Conservation (phyloP, 1,284 basidiomycete genomes). For the Trichosporon sp. region DNA sequence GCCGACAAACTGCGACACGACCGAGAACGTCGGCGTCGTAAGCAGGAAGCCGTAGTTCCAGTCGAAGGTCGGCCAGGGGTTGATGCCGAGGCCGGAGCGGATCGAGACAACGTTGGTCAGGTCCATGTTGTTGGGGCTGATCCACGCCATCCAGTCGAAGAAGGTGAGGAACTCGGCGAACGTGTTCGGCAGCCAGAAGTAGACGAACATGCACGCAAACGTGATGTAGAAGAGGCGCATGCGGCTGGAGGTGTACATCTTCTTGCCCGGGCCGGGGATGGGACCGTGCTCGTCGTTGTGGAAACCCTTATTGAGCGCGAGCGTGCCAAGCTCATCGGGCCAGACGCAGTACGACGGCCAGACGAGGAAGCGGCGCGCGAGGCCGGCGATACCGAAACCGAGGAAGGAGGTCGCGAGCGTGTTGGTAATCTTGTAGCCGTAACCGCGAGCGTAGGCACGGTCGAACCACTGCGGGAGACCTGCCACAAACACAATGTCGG, state of each 20-base stretch:
- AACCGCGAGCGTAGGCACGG: constrained; percentile 36
- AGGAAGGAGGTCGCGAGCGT: constrained; percentile 50
- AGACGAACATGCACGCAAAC: constrained; percentile 31
- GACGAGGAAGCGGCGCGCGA: constrained; percentile 49
- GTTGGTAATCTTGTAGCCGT: constrained; percentile 44
- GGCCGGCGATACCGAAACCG: constrained; percentile 50
- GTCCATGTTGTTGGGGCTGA: constrained; percentile 47
- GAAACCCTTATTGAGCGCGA: constrained; percentile 44
- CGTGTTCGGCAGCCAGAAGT: constrained; percentile 48
- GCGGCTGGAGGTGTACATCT: constrained; percentile 31
- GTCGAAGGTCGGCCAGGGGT: constrained; percentile 41
- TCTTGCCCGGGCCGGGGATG: constrained; percentile 29
- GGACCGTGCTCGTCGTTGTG: constrained; percentile 30
- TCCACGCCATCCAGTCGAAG: constrained; percentile 61
- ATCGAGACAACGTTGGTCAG: constrained; percentile 24
- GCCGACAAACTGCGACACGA: constrained; percentile 28
- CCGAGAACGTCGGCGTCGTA: constrained; percentile 32
- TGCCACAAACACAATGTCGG: constrained; percentile 36
- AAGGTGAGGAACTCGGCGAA: constrained; percentile 50
- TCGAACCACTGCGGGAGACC: constrained; percentile 35
- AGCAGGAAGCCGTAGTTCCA: constrained; percentile 25
- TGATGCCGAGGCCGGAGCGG: constrained; percentile 31
- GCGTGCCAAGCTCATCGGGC: constrained; percentile 45
- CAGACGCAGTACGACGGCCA: constrained; percentile 47
- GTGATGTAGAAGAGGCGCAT: constrained; percentile 35